Conservation (phyloP, 805 yeast genomes). For the Kuraishia borneana region DNA sequence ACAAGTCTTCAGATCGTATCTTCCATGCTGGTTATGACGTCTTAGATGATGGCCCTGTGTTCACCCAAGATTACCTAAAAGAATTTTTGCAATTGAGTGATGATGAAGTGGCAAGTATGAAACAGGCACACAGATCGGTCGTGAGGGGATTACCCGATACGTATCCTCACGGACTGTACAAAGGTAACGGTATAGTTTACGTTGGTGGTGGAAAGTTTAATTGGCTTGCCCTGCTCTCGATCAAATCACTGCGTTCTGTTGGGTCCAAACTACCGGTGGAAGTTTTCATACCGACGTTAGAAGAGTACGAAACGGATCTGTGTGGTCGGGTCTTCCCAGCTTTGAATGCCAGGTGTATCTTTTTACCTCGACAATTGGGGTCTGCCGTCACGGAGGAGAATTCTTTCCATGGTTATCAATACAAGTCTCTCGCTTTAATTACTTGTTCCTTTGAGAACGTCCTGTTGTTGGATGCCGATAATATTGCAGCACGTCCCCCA, state of each 20-base stretch:
- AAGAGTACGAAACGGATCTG: conserved; percentile 59
- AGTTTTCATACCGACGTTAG: conserved; percentile 60
- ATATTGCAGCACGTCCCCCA: conserved; percentile 54
- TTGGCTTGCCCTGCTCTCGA: conserved; percentile 54
- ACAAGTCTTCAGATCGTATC: conserved; percentile 33
- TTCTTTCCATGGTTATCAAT: conserved; percentile 47
- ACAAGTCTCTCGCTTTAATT: conserved; percentile 53
- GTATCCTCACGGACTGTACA: conserved; percentile 27
- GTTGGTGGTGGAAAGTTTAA: conserved; percentile 76
- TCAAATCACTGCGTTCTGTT: conserved; percentile 46
- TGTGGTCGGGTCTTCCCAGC: conserved; percentile 52
- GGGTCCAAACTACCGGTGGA: conserved; percentile 71
- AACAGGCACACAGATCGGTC: conserved; percentile 33
- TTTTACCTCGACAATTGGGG: conserved; percentile 28
- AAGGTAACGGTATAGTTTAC: conserved; percentile 49
- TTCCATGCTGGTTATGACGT: conserved; percentile 44
- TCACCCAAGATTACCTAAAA: conserved; percentile 2
- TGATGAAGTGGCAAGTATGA: conserved; percentile 24
- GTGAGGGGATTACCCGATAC: conserved; percentile 35
- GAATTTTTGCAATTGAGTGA: conserved; percentile 12
- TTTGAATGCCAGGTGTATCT: conserved; percentile 54
- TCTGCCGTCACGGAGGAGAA: conserved; percentile 23
- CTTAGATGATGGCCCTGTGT: conserved; percentile 6
- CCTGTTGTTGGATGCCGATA: conserved; percentile 62
- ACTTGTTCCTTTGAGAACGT: conserved; percentile 61